Percentiles rank a stretch among this genome's conserved stretches.
Conservation (phyloP, 2,329 filamentous ascomycete species). For the Monosporascus sp. region DNA sequence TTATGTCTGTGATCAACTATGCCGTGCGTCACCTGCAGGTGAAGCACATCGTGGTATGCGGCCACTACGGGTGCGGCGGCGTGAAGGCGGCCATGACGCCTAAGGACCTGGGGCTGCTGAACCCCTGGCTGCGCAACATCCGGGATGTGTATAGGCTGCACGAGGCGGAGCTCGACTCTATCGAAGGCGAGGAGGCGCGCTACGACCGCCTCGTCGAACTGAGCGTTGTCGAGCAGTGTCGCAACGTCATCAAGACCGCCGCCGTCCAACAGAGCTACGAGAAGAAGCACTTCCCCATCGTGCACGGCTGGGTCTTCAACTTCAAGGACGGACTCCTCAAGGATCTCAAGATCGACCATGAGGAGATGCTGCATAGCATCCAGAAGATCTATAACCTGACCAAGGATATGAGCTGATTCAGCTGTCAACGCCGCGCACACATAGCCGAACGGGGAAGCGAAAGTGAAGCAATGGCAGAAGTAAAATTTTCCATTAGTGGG, state of each 20-base stretch:
- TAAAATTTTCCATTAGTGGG: not conserved
- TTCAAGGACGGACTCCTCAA: slow-evolving; percentile 63
- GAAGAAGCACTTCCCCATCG: slow-evolving; percentile 60
- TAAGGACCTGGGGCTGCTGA: slow-evolving; percentile 64
- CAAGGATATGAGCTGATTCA: slow-evolving; percentile 5
- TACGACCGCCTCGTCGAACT: slow-evolving; percentile 74
- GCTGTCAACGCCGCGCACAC: too few species aligned
- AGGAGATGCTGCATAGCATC: slow-evolving; percentile 49
- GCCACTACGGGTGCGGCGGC: slow-evolving; percentile 74
- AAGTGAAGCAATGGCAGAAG: not conserved
- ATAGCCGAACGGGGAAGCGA: not conserved
- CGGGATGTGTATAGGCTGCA: slow-evolving; percentile 69
- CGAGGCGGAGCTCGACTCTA: slow-evolving; percentile 63
- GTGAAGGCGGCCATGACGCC: slow-evolving; percentile 71
- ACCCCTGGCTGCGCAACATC: slow-evolving; percentile 72
- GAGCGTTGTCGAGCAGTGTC: slow-evolving; percentile 75
- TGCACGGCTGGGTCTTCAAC: slow-evolving; percentile 71
- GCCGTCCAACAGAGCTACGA: slow-evolving; percentile 69
- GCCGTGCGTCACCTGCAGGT: slow-evolving; percentile 76
- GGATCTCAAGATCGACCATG: slow-evolving; percentile 59
- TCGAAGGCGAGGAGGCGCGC: slow-evolving; percentile 53
- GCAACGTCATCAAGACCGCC: slow-evolving; percentile 74
- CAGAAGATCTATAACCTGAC: slow-evolving; percentile 61
- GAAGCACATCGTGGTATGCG: slow-evolving; percentile 76
- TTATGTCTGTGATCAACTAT: slow-evolving; percentile 80